Evolutionary conservation across 2,329 filamentous ascomycete species (phyloP).

Genomic region (Pseudogymnoascus sp.): DNA sequence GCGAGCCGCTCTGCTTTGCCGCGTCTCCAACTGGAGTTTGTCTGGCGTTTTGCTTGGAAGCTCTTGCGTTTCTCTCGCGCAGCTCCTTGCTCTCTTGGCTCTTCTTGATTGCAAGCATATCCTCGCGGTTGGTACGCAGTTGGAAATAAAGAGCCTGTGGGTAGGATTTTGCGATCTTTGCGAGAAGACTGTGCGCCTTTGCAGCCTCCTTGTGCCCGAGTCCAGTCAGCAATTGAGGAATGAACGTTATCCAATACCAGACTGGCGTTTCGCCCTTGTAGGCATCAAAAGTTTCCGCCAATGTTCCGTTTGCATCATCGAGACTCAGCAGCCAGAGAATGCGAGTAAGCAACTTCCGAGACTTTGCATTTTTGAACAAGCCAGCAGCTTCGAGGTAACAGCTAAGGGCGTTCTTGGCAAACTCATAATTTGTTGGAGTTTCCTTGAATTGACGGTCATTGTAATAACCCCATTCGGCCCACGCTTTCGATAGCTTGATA

Average conservation of each 20-base stretch:
- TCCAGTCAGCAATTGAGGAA: slow-evolving; percentile 89
- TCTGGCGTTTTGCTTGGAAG: slow-evolving; percentile 33
- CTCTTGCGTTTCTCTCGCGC: slow-evolving; percentile 25
- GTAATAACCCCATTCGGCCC: slow-evolving; percentile 99
- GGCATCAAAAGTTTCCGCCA: slow-evolving; percentile 82
- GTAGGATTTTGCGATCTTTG: slow-evolving; percentile 92
- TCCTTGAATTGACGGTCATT: slow-evolving; percentile 95
- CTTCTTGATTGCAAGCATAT: slow-evolving; percentile 89
- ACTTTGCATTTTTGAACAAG: slow-evolving; percentile 95
- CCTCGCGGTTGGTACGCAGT: slow-evolving; percentile 84
- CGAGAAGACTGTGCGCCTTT: slow-evolving; percentile 76
- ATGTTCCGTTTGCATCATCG: slow-evolving; percentile 76
- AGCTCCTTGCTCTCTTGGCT: slow-evolving; percentile 70
- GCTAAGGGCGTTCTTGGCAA: slow-evolving; percentile 85
- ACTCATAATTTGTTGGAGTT: slow-evolving; percentile 71
- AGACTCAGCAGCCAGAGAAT: slow-evolving; percentile 94
- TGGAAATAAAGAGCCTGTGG: slow-evolving; percentile 96
- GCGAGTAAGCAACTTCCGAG: slow-evolving; percentile 82
- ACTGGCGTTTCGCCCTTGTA: slow-evolving; percentile 96
- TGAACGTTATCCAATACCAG: slow-evolving; percentile 99
- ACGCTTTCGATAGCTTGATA: slow-evolving; percentile 89
- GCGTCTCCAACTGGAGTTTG: slow-evolving; percentile 18
- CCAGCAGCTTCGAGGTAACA: slow-evolving; percentile 95
- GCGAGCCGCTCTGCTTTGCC: slow-evolving; percentile 27
- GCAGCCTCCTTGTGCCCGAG: slow-evolving; percentile 85